Percentiles rank a stretch among this genome's conserved stretches.
Conservation (phyloP, 441 rosid genomes). For the Erysimum pusillum region DNA sequence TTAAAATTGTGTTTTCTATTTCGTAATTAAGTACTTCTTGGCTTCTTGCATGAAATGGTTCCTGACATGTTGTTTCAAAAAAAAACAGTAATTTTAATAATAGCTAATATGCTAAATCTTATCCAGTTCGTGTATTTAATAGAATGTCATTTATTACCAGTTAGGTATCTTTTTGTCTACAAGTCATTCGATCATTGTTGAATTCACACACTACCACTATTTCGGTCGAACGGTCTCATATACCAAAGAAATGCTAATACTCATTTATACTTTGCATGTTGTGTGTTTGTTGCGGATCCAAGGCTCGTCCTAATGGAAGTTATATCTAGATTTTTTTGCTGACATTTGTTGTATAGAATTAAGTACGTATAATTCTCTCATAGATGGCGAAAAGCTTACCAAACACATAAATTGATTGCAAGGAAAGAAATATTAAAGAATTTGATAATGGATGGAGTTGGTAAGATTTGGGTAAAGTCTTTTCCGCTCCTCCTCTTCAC, state of each 20-base stretch:
- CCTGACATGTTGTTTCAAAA: not conserved
- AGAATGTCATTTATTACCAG: not conserved
- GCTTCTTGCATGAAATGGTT: not conserved
- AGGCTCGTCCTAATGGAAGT: slow-evolving; percentile 7
- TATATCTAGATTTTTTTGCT: too few species aligned
- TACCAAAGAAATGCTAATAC: not conserved
- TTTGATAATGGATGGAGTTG: slow-evolving; percentile 36
- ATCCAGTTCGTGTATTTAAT: slow-evolving; percentile 8
- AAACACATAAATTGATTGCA: slow-evolving; percentile 21
- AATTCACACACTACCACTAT: not conserved
- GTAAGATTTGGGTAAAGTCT: slow-evolving; percentile 37
- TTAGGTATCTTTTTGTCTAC: not conserved
- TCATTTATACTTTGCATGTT: not conserved
- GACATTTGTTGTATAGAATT: too few species aligned
- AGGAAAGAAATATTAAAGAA: slow-evolving; percentile 1
- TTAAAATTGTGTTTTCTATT: too few species aligned
- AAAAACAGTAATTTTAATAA: not conserved
- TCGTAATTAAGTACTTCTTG: too few species aligned
- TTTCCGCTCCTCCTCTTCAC: slow-evolving; percentile 23
- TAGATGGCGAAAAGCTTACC: slow-evolving; percentile 26
- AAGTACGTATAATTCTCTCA: slow-evolving; percentile 21
- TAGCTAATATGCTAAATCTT: slow-evolving; percentile 9
- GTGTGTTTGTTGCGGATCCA: not conserved
- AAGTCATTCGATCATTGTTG: not conserved
- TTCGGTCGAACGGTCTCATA: slow-evolving; percentile 4